Base-by-base conservation (phyloP, 163 green algal genomes). In the Chlorella variabilis region DNA sequence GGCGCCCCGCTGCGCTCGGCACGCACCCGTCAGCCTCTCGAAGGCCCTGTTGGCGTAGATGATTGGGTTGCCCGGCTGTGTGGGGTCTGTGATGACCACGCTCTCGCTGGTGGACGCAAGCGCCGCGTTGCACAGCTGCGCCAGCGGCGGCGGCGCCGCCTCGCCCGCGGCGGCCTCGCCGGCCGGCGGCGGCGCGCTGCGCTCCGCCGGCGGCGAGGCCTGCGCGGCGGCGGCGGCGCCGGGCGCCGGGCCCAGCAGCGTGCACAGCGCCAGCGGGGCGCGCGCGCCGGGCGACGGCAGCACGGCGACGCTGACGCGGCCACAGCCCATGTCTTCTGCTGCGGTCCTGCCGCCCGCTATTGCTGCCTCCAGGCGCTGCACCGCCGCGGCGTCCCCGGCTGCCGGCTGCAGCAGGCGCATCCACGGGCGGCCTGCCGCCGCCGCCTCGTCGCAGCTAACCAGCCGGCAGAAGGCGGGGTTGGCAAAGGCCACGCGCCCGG, bases 21-120 rank as follows among this genome's bases (percentile, higher is more conserved):
- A 4, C 75, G 31, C 42, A 69, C 92, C 95, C 9, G 94, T 97
- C 56, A 99, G 89, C 41, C 97, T 87, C 81, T 98, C 90, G 82
- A 99, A 99, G 1, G 91, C 92, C 56, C 98, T 95, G 34, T 91
- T 97, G 0, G 95, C 95, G 85, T 98, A 99, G 42, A 98, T 93
- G 65, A 99, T 98, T 69, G 97, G 97, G 85, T 91, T 96, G 84
- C 99, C 97, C 18, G 95, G 95, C 80, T 98, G 85, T 42, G 89
- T 95, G 76, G 97, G 95, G 89, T 99, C 96, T 31, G 66, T 82
- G 76, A 82, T 82, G 3, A 76, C 42, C 27, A 82, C 49, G 11
- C 76, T 58, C 76, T 82, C 76, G 20, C 29, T 51, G 4, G 76
- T 82, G 38, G n/a, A 54, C 2, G 76, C 76, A 63, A 82, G 63